phyloP scores from a whole-genome alignment of 352 stramenopile genomes.

The Globisporangium polare region DNA sequence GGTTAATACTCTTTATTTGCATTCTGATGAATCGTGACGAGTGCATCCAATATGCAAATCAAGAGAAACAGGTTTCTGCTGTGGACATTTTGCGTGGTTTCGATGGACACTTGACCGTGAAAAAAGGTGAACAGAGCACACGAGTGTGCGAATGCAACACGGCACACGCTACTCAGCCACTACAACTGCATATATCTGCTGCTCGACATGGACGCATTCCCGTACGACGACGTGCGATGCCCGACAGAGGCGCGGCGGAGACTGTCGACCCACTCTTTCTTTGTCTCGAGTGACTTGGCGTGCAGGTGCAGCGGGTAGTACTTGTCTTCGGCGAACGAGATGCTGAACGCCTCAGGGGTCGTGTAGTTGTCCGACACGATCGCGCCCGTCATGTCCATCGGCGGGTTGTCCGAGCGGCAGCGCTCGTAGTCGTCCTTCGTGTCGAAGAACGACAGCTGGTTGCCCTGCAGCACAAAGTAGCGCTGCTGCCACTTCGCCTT shows the following conservation, averaged over 20 bases:
- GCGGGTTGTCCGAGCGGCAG: slow-evolving; percentile 69
- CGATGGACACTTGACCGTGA: neutral
- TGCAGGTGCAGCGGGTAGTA: slow-evolving; percentile 81
- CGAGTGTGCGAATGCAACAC: neutral
- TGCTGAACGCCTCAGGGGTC: slow-evolving; percentile 77
- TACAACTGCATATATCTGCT: slow-evolving; percentile 39
- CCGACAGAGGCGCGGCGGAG: slow-evolving; percentile 51
- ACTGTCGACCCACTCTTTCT: slow-evolving; percentile 78
- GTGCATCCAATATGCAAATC: neutral
- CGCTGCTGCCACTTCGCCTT: slow-evolving; percentile 83
- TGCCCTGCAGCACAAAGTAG: slow-evolving; percentile 82
- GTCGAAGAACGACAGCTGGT: slow-evolving; percentile 78
- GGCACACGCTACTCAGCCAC: neutral
- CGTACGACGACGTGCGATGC: slow-evolving; percentile 18
- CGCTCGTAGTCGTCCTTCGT: slow-evolving; percentile 87
- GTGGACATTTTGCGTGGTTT: slow-evolving; percentile 5
- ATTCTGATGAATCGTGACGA: neutral
- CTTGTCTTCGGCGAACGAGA: slow-evolving; percentile 76
- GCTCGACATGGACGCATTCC: slow-evolving; percentile 12
- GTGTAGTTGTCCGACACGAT: slow-evolving; percentile 72
- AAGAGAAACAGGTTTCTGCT: neutral
- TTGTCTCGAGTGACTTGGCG: slow-evolving; percentile 72
- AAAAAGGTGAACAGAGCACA: neutral
- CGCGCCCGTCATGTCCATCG: slow-evolving; percentile 75
- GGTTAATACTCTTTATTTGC: neutral